Evolutionary conservation across 192 early-diverging fungal species (phyloP).

Genomic region (Coemansia sp.): DNA sequence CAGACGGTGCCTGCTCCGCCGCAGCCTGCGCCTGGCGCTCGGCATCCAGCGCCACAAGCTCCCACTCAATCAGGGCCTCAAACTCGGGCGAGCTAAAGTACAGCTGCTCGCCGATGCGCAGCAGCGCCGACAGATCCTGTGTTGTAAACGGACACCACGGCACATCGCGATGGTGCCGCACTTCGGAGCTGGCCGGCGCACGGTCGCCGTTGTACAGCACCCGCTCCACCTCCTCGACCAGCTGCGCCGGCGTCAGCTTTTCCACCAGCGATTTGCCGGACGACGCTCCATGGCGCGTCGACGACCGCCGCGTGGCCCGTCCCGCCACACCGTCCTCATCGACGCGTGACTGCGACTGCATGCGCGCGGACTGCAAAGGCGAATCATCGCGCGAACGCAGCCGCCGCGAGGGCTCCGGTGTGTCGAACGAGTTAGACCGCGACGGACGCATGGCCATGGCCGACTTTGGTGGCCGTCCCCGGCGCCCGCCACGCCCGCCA

Average conservation of each 20-base stretch:
- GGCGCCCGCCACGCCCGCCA: slow-evolving; percentile 5
- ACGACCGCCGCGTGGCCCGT: neutral
- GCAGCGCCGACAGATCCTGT: slow-evolving; percentile 19
- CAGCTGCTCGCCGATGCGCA: slow-evolving; percentile 36
- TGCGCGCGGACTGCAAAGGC: neutral
- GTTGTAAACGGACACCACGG: slow-evolving; percentile 6
- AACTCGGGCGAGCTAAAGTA: slow-evolving; percentile 44
- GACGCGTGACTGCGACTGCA: neutral
- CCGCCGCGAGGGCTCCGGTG: neutral
- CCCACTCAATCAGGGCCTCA: slow-evolving; percentile 34
- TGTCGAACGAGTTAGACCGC: neutral
- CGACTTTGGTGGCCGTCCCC: slow-evolving; percentile 8
- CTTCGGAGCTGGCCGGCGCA: neutral
- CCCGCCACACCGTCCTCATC: neutral
- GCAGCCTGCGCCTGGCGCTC: slow-evolving; percentile 5
- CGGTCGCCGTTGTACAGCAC: slow-evolving; percentile 10
- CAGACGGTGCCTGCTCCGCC: neutral
- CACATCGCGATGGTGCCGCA: neutral
- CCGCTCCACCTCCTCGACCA: slow-evolving; percentile 15
- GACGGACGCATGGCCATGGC: neutral
- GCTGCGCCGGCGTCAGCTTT: slow-evolving; percentile 10
- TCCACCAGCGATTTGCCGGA: slow-evolving; percentile 18
- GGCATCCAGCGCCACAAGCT: slow-evolving; percentile 13
- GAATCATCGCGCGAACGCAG: neutral
- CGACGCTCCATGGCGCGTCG: neutral